A percentile compares a stretch with the other conserved stretches of the same genome.
Evolutionary conservation across 768 basidiomycete genomes (phyloP).

Genomic region (Suillus variegatus): DNA sequence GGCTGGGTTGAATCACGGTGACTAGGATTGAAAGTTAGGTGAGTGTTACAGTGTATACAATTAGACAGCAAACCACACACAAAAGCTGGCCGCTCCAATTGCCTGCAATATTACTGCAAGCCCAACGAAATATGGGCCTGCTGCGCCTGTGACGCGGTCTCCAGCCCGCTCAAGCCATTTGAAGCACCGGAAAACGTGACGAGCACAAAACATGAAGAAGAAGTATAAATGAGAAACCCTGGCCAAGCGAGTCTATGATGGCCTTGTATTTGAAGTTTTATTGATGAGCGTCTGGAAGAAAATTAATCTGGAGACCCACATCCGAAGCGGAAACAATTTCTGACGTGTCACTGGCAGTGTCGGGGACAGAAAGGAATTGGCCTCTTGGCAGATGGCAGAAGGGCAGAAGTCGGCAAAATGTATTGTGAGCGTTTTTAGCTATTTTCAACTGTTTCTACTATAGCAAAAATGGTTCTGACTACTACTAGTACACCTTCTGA

Average conservation of each 20-base stretch:
- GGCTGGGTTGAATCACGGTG: conserved; percentile 70
- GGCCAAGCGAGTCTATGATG: background rate
- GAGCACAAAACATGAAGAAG: conserved; percentile 28
- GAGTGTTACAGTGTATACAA: background rate
- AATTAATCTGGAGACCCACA: background rate
- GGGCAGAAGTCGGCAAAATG: too few relatives aligned
- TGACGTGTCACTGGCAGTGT: background rate
- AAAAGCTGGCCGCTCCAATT: conserved; percentile 74
- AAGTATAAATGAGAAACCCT: background rate
- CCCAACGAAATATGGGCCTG: conserved; percentile 86
- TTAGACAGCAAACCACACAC: conserved; percentile 48
- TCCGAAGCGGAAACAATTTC: background rate
- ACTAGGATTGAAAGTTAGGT: conserved; percentile 48
- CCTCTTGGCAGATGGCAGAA: too few relatives aligned
- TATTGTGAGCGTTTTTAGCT: too few relatives aligned
- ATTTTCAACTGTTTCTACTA: background rate
- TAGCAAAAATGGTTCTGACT: background rate
- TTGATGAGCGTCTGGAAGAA: background rate
- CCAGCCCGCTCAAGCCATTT: conserved; percentile 68
- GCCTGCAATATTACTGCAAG: conserved; percentile 76
- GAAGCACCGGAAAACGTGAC: conserved; percentile 55
- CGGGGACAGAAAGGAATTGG: too few relatives aligned
- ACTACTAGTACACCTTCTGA: background rate
- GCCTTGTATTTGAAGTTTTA: background rate
- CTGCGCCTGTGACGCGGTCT: conserved; percentile 84